Evolutionary conservation across 805 yeast genomes (phyloP).

Genomic region (Candida pini): DNA sequence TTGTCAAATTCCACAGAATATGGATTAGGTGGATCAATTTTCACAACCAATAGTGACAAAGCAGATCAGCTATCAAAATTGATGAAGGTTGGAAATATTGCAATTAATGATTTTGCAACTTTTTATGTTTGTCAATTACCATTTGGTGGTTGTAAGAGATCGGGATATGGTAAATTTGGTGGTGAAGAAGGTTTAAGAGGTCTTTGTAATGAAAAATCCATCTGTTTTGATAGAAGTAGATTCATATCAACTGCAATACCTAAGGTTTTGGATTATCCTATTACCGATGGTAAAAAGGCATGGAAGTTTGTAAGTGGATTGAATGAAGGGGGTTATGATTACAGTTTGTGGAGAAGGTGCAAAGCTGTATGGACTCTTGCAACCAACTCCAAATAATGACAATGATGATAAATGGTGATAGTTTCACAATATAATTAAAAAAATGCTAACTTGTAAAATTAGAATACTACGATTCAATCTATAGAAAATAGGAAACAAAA

Average conservation of each 20-base stretch:
- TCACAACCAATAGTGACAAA: slow-evolving; percentile 56
- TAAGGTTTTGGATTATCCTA: slow-evolving; percentile 86
- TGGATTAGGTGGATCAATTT: slow-evolving; percentile 90
- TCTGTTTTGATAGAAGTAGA: slow-evolving; percentile 79
- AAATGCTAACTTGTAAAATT: no score
- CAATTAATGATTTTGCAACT: slow-evolving; percentile 96
- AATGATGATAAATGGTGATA: no score
- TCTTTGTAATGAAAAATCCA: slow-evolving; percentile 77
- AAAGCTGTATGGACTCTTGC: slow-evolving; percentile 51
- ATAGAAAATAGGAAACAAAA: no score
- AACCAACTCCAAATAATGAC: slow-evolving; percentile 30
- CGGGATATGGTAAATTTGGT: slow-evolving; percentile 97
- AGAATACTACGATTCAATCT: no score
- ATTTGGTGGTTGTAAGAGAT: slow-evolving; percentile 89
- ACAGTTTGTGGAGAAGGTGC: slow-evolving; percentile 61
- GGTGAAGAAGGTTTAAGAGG: slow-evolving; percentile 97
- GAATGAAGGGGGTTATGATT: slow-evolving; percentile 80
- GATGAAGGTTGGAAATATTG: slow-evolving; percentile 83
- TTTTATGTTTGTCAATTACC: slow-evolving; percentile 94
- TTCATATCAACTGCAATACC: slow-evolving; percentile 82
- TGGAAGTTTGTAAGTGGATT: slow-evolving; percentile 83
- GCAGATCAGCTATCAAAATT: slow-evolving; percentile 59
- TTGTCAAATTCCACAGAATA: slow-evolving; percentile 81
- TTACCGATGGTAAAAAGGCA: slow-evolving; percentile 70
- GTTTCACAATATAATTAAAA: neutral